These are phyloP conservation scores for Colletotrichum paranaense DNA, from an alignment of 2,329 filamentous ascomycete genomes.

Conservation along the genomic window DNA sequence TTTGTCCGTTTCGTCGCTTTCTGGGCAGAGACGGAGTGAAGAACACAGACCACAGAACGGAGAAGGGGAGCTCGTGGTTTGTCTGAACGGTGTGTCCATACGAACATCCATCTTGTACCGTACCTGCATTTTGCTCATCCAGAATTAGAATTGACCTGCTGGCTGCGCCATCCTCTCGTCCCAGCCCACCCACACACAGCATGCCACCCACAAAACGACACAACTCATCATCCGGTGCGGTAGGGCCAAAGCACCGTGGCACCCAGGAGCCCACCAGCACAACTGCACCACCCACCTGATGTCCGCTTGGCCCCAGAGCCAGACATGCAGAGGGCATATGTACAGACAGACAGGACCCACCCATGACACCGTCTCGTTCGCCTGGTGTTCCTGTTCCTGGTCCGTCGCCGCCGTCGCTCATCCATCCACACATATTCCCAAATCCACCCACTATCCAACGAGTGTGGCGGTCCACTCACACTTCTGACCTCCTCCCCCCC, in stretches of 20 bases:
- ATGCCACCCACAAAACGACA: conserved; percentile 2
- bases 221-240: conserved; percentile 1
- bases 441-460: conserved; percentile 13
- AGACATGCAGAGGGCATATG: conserved; percentile 47
- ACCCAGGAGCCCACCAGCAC: conserved; percentile 37
- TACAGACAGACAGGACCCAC: conserved; percentile 29
- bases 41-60: not conserved
- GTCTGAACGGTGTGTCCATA: conserved; percentile 27
- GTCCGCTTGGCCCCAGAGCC: conserved; percentile 50
- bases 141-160: conserved; percentile 52
- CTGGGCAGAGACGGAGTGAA: not conserved
- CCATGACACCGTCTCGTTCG: conserved; percentile 42
- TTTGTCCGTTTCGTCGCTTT: conserved; percentile 11
- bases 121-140: conserved; percentile 37
- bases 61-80: not conserved
- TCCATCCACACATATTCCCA: conserved; percentile 42
- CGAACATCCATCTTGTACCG: not conserved
- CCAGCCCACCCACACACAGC: conserved; percentile 26
- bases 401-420: conserved; percentile 33
- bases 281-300: conserved; percentile 48
- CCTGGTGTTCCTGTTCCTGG: conserved; percentile 45
- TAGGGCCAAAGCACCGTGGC: not conserved
- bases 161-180: conserved; percentile 47
- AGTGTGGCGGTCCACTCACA: conserved; percentile 11
- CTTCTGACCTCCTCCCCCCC: conserved; percentile 8